Evolutionary conservation across 768 basidiomycete species (phyloP), one percentile per base, ranked within the genome.

Genomic region (Psilocybe cyanescens): DNA sequence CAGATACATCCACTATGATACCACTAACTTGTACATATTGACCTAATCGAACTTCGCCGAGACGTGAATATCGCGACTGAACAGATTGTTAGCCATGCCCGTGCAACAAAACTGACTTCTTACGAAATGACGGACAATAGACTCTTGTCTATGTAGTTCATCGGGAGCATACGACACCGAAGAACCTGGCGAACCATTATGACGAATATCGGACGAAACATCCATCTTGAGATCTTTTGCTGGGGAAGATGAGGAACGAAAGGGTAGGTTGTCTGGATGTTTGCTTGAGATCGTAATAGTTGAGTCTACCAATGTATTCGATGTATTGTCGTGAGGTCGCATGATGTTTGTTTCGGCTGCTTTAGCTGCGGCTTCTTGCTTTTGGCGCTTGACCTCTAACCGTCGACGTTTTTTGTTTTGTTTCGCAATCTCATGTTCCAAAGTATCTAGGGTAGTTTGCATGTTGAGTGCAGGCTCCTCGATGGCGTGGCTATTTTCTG

Each of bases 11-110:
- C 9, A 66, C 61, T 7, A 74, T 71, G 9, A 75, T 62, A 11
- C 71, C 71, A 50, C 70, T 69, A 14, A 74, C 30, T 48, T 72
- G 62, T 17, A 65, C 59, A 16, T 30, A 47, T 52, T 52, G 57
- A 8, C 41, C 63, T n/a, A 53, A 8, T 45, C 46, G 58, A 19
- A 54, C 37, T 4, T 65, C 54, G 2, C 52, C 59, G 12, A 74
- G 51, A 30, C 61, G 53, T 70, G 72, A 58, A 56, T 60, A 31
- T 57, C 60, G 70, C 68, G 28, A 2, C 67, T 53, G 48, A 28
- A 49, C n/a, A 33, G 12, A 28, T 33, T 11, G 30, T 37, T 29
- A 58, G 52, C 12, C 14, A 49, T 52, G 19, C 47, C 11, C 35
- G 35, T 4, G 31, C 45, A 41, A 12, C 14, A n/a, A 14, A 44